phyloP scores from a whole-genome alignment of 1,139 yeast species.

The Diutina pseudorugosa region DNA sequence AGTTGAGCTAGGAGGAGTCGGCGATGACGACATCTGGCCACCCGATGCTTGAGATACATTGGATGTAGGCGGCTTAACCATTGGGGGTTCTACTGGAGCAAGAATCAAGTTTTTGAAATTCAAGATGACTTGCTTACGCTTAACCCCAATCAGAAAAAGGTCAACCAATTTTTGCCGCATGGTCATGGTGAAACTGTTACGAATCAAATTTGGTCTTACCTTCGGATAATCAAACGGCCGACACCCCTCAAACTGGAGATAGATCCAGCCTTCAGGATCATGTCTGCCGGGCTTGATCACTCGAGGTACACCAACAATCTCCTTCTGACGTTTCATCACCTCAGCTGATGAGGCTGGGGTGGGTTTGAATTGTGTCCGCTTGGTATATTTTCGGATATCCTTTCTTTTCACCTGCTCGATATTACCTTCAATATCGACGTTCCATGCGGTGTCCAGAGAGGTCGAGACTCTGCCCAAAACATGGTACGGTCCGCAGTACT shows the following conservation, averaged over 20 bases:
- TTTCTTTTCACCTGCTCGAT: background rate
- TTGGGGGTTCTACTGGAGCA: too few relatives aligned
- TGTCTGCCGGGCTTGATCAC: background rate
- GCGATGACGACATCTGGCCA: too few relatives aligned
- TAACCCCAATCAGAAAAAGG: too few relatives aligned
- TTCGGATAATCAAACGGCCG: background rate
- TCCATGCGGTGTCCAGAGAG: background rate
- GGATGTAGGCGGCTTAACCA: too few relatives aligned
- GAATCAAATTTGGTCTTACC: background rate
- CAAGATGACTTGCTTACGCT: too few relatives aligned
- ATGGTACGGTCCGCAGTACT: too few relatives aligned
- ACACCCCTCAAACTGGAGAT: background rate
- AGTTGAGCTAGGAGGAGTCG: too few relatives aligned
- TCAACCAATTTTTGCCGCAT: too few relatives aligned
- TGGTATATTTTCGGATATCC: background rate
- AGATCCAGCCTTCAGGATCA: background rate
- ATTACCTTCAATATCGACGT: background rate
- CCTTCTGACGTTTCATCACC: background rate
- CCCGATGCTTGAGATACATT: too few relatives aligned
- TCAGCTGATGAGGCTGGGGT: background rate
- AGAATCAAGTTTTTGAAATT: too few relatives aligned
- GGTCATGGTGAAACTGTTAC: background rate
- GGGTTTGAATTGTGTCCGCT: background rate
- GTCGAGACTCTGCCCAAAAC: too few relatives aligned
- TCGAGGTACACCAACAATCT: background rate